phyloP scores from a whole-genome alignment of 2,329 filamentous ascomycete species.

The Venturia carpophila region DNA sequence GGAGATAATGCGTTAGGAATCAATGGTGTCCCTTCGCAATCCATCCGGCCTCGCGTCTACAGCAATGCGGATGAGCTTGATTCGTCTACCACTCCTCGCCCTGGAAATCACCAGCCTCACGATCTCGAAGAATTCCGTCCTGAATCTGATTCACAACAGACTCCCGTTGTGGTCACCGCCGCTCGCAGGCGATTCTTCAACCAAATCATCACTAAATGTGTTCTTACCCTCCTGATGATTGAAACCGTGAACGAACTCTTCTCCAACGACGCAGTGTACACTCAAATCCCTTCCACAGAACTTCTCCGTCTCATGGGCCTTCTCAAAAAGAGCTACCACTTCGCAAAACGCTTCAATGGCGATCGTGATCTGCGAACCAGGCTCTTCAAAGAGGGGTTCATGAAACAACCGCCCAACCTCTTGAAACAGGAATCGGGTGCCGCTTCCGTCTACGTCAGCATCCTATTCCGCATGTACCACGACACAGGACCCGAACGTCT shows the following conservation, averaged over 20 bases:
- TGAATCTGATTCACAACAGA: slow-evolving; percentile 60
- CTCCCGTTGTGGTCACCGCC: slow-evolving; percentile 85
- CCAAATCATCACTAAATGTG: slow-evolving; percentile 97
- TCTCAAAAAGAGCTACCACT: slow-evolving; percentile 92
- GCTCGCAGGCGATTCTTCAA: slow-evolving; percentile 95
- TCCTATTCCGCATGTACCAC: slow-evolving; percentile 94
- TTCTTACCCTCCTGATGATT: slow-evolving; percentile 96
- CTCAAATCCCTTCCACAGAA: slow-evolving; percentile 82
- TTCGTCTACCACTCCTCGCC: slow-evolving; percentile 26
- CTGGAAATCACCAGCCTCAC: slow-evolving; percentile 26
- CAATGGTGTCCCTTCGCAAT: slow-evolving; percentile 31
- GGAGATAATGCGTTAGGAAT: slow-evolving; percentile 38
- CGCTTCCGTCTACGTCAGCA: slow-evolving; percentile 90
- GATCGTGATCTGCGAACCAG: slow-evolving; percentile 93
- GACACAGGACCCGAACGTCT: slow-evolving; percentile 78
- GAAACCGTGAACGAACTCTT: slow-evolving; percentile 99
- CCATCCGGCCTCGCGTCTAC: slow-evolving; percentile 28
- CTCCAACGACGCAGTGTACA: slow-evolving; percentile 91
- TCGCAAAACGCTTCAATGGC: slow-evolving; percentile 94
- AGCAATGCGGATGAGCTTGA: slow-evolving; percentile 25
- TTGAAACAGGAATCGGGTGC: slow-evolving; percentile 93
- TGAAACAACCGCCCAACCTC: slow-evolving; percentile 97
- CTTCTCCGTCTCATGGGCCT: slow-evolving; percentile 87
- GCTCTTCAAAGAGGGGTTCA: slow-evolving; percentile 95
- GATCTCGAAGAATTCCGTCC: slow-evolving; percentile 69